Evolutionary conservation across 2,329 filamentous ascomycete genomes (phyloP), one percentile per base, ranked within the genome.

Genomic region (Clonostachys rosea): DNA sequence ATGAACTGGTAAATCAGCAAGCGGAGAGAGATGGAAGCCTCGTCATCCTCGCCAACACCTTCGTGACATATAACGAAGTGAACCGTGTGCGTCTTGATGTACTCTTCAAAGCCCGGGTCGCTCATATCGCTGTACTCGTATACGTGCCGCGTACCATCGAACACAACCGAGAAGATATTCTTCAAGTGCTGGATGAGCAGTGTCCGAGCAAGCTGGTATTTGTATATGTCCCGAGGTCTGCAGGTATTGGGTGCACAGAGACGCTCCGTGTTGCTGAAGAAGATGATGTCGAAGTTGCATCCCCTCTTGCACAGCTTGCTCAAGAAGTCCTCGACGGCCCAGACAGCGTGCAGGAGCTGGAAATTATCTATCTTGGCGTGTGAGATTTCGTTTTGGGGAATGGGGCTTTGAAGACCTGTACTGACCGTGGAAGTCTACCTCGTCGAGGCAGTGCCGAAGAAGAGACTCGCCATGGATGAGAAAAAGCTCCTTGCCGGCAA

Each of bases 21-120:
- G 17, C 34, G 34, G 16, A 46, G 40, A 18, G 24, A 17, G 14
- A 37, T 17, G 58, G 33, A 48, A 33, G 39, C 43, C 5, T 13
- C 13, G 11, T 36, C 43, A n/a, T 50, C 34, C 51, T 42, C 64
- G 56, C 16, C 49, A n/a, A 50, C 48, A 6, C 83, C 85, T 59
- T 89, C 83, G 53, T 87, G 83, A 45, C 78, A 80, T 69, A 91
- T 77, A 45, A 89, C 65, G 54, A 90, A 88, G 57, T 87, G 83
- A 5, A 83, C 68, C 0, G 79, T 75, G 20, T 75, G 72, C 2
- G 60, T 57, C 3, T 66, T 52, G 2, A 87, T 65, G 55, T 88
- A 87, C 2, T 71, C 55, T 6, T 61, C 50, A 54, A 88, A 90
- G 0, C 66, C 66, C 1, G 60, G 44, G 39, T 75, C 74, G 12